Base-by-base conservation (phyloP, 768 basidiomycete species). In the Obba rivulosa region DNA sequence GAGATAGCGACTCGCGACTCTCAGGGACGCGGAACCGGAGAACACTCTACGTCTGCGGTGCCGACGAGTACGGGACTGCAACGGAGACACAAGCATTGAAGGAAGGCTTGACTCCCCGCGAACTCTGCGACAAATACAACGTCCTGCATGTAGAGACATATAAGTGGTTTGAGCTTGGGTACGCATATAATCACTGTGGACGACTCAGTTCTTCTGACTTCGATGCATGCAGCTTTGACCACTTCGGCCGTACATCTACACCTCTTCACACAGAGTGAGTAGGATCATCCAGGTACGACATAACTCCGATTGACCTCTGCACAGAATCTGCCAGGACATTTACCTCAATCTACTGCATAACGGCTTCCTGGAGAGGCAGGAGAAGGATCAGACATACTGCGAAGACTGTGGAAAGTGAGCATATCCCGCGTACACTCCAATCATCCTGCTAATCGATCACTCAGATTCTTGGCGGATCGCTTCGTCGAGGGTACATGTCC, bases 1-100 rank as follows among this genome's bases (percentile, higher is more conserved):
- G n/a, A 49, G 17, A 42, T 46, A 17, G 43, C 28, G 34, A 21
- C 10, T n/a, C n/a, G n/a, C n/a, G n/a, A n/a, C 28, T 7, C 21
- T 5, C 45, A 74, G 73, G 80, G 28, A 87, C 91, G 24, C 74
- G 87, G 59, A 96, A 98, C 73, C 75, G 87, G 58, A 82, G 85
- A 38, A 95, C 92, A 0, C 75, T 98, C 25, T 99, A 95, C 64
- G 78, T 99, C 48, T 99, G 96, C 66, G 96, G 96, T 22, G 98
- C 96, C 3, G 96, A 99, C 62, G 96, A 99, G 68, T 99, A 99
- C 60, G 96, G 96, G n/a, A 99, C 96, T 7, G 95, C 96, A 0
- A 96, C 96, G 0, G 96, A 99, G 73, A 97, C 94, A 2, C 94
- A 96, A 66, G 95, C 96, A 3, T 66, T 92, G 50, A 92, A 92